Conservation (phyloP, 2,329 filamentous ascomycete genomes). For the Cyclaneusma minus region DNA sequence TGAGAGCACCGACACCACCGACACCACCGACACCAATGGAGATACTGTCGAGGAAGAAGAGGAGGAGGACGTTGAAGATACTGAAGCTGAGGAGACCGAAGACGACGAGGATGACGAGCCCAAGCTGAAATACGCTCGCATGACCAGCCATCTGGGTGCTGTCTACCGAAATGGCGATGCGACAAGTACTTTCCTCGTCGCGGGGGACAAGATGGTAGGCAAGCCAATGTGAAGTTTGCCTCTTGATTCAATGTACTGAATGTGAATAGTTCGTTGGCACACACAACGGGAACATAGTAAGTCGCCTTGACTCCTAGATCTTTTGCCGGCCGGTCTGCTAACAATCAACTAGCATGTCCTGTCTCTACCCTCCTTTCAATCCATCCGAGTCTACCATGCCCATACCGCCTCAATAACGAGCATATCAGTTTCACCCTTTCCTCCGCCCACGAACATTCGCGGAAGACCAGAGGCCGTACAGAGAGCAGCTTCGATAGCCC, state of each 20-base stretch:
- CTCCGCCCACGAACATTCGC: conserved; percentile 37
- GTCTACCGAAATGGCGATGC: conserved; percentile 93
- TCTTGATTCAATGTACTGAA: conserved; percentile 17
- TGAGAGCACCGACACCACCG: conserved; percentile 6
- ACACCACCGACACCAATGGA: conserved; percentile 10
- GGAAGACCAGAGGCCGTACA: conserved; percentile 21
- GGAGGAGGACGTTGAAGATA: conserved; percentile 31
- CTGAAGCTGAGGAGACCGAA: conserved; percentile 52
- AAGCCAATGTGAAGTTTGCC: too few species aligned
- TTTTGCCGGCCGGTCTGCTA: conserved; percentile 13
- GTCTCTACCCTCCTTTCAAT: conserved; percentile 65
- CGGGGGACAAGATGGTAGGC: conserved; percentile 89
- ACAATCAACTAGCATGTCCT: conserved; percentile 55
- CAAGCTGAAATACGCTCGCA: conserved; percentile 76
- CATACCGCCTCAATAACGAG: conserved; percentile 84
- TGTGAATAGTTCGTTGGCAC: conserved; percentile 65
- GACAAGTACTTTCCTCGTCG: conserved; percentile 78
- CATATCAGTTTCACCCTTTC: conserved; percentile 80
- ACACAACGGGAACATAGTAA: conserved; percentile 90
- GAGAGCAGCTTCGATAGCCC: conserved; percentile 17
- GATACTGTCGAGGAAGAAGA: conserved; percentile 28
- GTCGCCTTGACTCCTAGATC: conserved; percentile 20
- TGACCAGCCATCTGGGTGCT: conserved; percentile 64
- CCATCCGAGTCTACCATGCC: conserved; percentile 75
- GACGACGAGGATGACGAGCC: conserved; percentile 91